A percentile compares a stretch with the other conserved stretches of the same genome.
phyloP scores from a whole-genome alignment of 169 alveolate species.

The Toxoplasma gondii region DNA sequence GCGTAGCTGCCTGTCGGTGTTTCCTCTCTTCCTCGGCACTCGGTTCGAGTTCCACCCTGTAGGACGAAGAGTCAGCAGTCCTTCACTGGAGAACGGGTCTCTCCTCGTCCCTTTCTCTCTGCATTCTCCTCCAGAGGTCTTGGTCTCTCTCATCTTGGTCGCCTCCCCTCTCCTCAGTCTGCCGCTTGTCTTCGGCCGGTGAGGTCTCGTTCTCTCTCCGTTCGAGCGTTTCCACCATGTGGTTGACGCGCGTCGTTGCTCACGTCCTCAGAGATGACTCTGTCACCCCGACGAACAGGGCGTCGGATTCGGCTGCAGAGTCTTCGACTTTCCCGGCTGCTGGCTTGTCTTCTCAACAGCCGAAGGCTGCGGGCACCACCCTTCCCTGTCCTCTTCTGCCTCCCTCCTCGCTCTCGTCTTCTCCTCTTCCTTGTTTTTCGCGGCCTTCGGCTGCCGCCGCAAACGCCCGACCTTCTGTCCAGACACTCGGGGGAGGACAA shows the following conservation, averaged over 20 bases:
- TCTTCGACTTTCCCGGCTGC: neutral
- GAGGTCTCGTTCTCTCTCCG: neutral
- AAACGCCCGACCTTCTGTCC: too few species aligned
- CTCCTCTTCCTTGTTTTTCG: neutral
- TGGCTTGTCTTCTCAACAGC: neutral
- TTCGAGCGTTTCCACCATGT: neutral
- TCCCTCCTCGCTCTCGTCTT: neutral
- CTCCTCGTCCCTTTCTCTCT: too few species aligned
- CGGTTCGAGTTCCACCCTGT: too few species aligned
- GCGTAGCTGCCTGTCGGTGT: too few species aligned
- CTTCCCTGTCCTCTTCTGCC: neutral
- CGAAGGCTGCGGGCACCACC: neutral
- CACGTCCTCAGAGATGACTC: constrained; percentile 30
- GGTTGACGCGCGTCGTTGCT: constrained; percentile 22
- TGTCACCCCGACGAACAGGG: neutral
- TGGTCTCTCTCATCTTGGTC: neutral
- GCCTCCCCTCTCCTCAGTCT: neutral
- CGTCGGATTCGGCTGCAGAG: neutral
- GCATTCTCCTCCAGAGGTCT: too few species aligned
- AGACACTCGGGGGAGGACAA: too few species aligned
- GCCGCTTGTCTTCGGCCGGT: neutral
- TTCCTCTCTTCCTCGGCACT: too few species aligned
- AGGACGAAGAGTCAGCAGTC: too few species aligned
- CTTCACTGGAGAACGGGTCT: too few species aligned
- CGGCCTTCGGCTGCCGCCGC: neutral